phyloP scores from a whole-genome alignment of 371 early-diverging fungal genomes.

The Mucor circinelloides region DNA sequence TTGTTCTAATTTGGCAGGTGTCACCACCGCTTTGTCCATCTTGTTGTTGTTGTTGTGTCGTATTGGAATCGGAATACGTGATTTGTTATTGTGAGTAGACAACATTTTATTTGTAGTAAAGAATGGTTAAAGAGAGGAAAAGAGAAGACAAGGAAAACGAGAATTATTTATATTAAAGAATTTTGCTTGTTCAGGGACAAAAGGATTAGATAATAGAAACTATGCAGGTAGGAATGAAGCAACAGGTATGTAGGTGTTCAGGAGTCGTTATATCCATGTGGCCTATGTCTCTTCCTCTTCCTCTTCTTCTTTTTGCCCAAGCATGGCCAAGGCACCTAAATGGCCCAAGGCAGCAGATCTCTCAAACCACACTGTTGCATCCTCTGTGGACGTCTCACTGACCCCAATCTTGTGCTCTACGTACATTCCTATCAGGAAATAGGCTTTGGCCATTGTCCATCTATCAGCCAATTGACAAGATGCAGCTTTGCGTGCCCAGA shows the following conservation, averaged over 20 bases:
- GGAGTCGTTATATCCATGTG: neutral
- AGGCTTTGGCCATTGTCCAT: constrained; percentile 78
- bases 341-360: constrained; percentile 76
- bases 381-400: constrained; percentile 51
- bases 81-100: neutral
- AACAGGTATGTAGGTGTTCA: neutral
- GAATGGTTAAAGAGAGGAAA: neutral
- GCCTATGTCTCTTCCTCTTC: neutral
- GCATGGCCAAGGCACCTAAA: constrained; percentile 54
- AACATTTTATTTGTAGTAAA: constrained; percentile 3
- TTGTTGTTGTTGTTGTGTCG: neutral
- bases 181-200: neutral
- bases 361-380: constrained; percentile 73
- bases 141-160: neutral
- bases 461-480: constrained; percentile 14
- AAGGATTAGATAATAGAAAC: neutral
- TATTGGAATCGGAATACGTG: neutral
- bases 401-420: constrained; percentile 76
- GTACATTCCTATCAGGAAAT: constrained; percentile 82
- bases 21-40: constrained; percentile 4
- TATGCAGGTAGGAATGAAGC: neutral
- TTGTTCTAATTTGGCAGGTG: constrained; percentile 18
- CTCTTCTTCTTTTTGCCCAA: too few species aligned
- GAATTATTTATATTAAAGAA: constrained; percentile 15
- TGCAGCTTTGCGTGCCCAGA: constrained; percentile 43